Base-by-base conservation (phyloP, 2,329 filamentous ascomycete genomes). In the Talaromyces sp. region DNA sequence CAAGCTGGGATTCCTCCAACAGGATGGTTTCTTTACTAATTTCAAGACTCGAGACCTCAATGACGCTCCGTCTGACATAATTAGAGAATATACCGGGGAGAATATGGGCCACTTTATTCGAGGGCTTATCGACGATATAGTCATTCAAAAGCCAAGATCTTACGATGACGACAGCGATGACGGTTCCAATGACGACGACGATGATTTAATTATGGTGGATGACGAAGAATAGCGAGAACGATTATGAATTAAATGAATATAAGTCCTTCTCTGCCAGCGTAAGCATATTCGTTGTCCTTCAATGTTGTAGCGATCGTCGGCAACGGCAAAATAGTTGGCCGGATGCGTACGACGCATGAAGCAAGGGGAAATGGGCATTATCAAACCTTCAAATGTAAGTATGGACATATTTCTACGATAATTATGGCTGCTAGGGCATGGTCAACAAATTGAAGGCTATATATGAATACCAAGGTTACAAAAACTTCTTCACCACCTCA, bases 401-500 rank as follows among this genome's bases (percentile, higher is more conserved):
- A 3, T 30, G 28, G 28, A 28, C 28, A 30, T 2, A 30, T 30
- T 30, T 30, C 28, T 9, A 30, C 28, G 28, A 30, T 30, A 30
- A 30, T 7, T 30, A 30, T 30, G 28, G 28, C 8, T 30, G 28
- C 28, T 30, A 30, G 28, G 28, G 28, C 6, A 6, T 3, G 8
- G 6, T 30, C 28, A 30, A 30, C 8, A 17, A 36, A 36, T 36
- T 36, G 33, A 39, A 39, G 15, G 5, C 27, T n/a, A 22, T 54
- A 11, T 22, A 22, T 9, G 13, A 52, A 22, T 54, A 30, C 11
- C 25, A 25, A 10, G 32, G 7, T 44, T 64, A 63, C 2, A 68
- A 64, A 33, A 70, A 64, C 27, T 59, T 71, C 51, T 69, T 66
- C 17, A 66, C 66, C 10, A 70, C 61, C 62, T 68, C 70, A 64